Evolutionary conservation across 805 yeast species (phyloP).

Genomic region (Myxozyma udenii): DNA sequence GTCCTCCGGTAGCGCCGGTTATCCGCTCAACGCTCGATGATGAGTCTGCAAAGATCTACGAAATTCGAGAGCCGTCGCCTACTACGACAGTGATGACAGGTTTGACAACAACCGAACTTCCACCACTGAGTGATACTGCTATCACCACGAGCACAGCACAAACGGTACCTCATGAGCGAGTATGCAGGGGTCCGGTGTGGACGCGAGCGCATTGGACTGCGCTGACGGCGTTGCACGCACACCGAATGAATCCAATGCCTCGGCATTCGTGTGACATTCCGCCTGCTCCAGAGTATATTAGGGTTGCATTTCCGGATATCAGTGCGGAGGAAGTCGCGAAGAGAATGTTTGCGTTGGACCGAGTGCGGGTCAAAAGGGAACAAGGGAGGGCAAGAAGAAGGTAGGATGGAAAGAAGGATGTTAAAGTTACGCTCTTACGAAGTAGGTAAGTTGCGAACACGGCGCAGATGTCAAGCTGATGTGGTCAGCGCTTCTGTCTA

Average conservation of each 20-base stretch:
- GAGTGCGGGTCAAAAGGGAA: slow-evolving; percentile 6
- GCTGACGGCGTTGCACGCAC: slow-evolving; percentile 20
- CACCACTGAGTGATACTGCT: slow-evolving; percentile 3
- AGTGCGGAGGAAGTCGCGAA: slow-evolving; percentile 11
- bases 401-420: no score
- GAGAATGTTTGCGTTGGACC: slow-evolving; percentile 25
- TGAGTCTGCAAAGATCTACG: no score
- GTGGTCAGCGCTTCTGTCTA: no score
- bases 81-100: slow-evolving; percentile 1
- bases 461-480: no score
- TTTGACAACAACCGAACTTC: slow-evolving; percentile 12
- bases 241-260: slow-evolving; percentile 24
- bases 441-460: no score
- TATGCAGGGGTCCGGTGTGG: slow-evolving; percentile 16
- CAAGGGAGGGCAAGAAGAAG: neutral
- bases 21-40: no score
- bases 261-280: slow-evolving; percentile 9
- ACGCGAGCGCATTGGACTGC: slow-evolving; percentile 19
- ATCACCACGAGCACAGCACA: no score
- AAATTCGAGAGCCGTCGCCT: no score
- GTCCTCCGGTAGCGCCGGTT: no score
- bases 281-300: slow-evolving; percentile 1
- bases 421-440: no score
- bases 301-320: slow-evolving; percentile 23
- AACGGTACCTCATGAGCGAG: neutral